A percentile compares a stretch with the other conserved stretches of the same genome.
These are phyloP conservation scores for Marasmius tenuissimus DNA, from an alignment of 1,284 basidiomycete genomes.

Conservation along the genomic window DNA sequence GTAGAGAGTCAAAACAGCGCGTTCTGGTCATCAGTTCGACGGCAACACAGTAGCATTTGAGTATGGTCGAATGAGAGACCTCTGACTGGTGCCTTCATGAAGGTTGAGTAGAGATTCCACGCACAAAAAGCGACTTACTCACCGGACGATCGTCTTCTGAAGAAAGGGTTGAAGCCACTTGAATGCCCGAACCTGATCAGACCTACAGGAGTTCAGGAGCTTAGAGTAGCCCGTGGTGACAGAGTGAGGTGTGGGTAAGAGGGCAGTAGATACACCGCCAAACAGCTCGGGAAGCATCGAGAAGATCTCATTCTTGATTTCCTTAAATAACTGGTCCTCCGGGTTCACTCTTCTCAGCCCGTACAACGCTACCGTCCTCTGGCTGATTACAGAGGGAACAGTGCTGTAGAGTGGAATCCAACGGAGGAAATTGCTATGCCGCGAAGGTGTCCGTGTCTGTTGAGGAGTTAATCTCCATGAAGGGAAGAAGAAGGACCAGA, in stretches of 20 bases:
- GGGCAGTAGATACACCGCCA: slow-evolving; percentile 39
- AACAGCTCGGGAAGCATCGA: slow-evolving; percentile 65
- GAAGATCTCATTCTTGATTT: slow-evolving; percentile 70
- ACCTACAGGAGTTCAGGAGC: slow-evolving; percentile 56
- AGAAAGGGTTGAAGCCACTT: slow-evolving; percentile 71
- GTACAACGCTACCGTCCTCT: slow-evolving; percentile 67
- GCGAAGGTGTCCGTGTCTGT: slow-evolving; percentile 41
- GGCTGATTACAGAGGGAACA: slow-evolving; percentile 56
- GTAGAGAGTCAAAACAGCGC: slow-evolving; percentile 63
- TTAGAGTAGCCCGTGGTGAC: slow-evolving; percentile 44
- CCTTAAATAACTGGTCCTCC: slow-evolving; percentile 65
- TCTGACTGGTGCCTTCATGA: slow-evolving; percentile 8
- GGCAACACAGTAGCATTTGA: slow-evolving; percentile 55
- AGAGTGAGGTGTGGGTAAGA: slow-evolving; percentile 34
- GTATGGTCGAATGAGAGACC: slow-evolving; percentile 12
- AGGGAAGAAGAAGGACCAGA: background rate
- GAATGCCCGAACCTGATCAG: slow-evolving; percentile 68
- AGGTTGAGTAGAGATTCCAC: background rate
- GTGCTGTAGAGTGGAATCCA: slow-evolving; percentile 68
- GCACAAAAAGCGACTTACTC: background rate
- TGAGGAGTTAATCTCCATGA: background rate
- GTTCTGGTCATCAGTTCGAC: slow-evolving; percentile 60
- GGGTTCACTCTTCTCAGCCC: slow-evolving; percentile 65
- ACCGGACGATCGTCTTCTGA: slow-evolving; percentile 52
- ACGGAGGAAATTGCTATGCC: slow-evolving; percentile 66